Base-by-base conservation (phyloP, 2,329 filamentous ascomycete species). In the Meredithiella fracta region DNA sequence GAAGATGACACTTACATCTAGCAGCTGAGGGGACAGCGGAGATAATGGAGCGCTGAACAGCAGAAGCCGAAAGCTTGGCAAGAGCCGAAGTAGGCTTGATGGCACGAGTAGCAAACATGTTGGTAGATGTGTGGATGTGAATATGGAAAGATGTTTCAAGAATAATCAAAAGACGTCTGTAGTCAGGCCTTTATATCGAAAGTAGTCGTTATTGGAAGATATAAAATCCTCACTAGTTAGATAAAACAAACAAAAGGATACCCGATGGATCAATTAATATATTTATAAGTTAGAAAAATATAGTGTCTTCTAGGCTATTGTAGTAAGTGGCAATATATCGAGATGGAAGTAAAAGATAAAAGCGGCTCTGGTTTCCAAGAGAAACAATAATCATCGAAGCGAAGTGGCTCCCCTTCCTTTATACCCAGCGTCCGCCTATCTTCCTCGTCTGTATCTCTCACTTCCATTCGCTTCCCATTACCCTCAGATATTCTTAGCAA, bases 91-190 rank as follows among this genome's bases (percentile, higher is more conserved):
- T 17, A n/a, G 57, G 38, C 49, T 58, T 58, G 57, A 55, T 23
- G 44, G 57, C 51, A 49, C 57, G 57, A 38, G 31, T 23, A 23
- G 57, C 47, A 38, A 58, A 51, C 57, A 58, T 58, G 20, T 49
- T 57, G 38, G 23, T 17, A 47, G 55, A 38, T 31, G 26, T 49
- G 49, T 29, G 25, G 34, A 49, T 9, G 23, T 5, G 34, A 44
- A 23, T 8, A 38, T 2, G 31, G 3, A 4, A 9, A 22, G 31
- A 51, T n/a, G 49, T 11, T 15, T 7, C 23, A 51, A 51, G 49
- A 11, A 38, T 2, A 38, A 38, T 14, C 11, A 38, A 44, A 22
- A 44, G 29, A 34, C 29, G 29, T 34, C 5, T 5, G 29, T 5
- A 34, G 11, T 34, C 5, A 11, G 11, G 29, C 11, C 29, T 34